These are phyloP conservation scores for Penicillium parvum DNA, from an alignment of 495 filamentous ascomycete species.

Conservation along the genomic window DNA sequence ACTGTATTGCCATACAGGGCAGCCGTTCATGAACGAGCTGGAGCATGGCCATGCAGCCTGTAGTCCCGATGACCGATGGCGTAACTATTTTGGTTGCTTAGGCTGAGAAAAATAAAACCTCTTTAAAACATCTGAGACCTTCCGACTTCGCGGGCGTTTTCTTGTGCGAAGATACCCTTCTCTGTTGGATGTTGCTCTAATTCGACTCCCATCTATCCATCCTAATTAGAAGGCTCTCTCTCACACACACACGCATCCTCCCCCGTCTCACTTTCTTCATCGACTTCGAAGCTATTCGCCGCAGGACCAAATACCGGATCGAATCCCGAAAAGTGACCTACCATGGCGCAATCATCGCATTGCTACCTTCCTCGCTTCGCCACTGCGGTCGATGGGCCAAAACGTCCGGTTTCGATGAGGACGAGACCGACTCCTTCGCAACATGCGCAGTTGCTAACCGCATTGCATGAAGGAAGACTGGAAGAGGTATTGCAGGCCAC, in stretches of 20 bases:
- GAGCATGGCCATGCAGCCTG: slow-evolving; percentile 26
- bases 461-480: slow-evolving; percentile 27
- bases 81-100: slow-evolving; percentile 17
- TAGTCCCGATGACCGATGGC: slow-evolving; percentile 21
- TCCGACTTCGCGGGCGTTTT: slow-evolving; percentile 15
- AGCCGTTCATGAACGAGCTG: slow-evolving; percentile 17
- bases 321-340: slow-evolving; percentile 1
- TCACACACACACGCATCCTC: not conserved
- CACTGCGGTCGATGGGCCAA: slow-evolving; percentile 26
- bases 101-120: slow-evolving; percentile 14
- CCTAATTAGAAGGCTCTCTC: slow-evolving; percentile 12
- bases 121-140: slow-evolving; percentile 24
- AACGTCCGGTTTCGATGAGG: slow-evolving; percentile 37
- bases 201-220: slow-evolving; percentile 10
- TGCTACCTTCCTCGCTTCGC: slow-evolving; percentile 38
- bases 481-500: slow-evolving; percentile 41
- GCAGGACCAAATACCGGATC: not conserved
- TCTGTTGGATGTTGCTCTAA: slow-evolving; percentile 15
- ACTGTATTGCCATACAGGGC: slow-evolving; percentile 10
- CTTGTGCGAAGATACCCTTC: slow-evolving; percentile 6
- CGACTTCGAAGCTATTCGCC: no score
- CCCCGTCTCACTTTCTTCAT: not conserved
- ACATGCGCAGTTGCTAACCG: slow-evolving; percentile 33
- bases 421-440: slow-evolving; percentile 29
- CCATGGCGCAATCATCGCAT: slow-evolving; percentile 35